These are phyloP conservation scores for Microbotryum silenes-acaulis DNA, from an alignment of 1,284 basidiomycete genomes.

Conservation along the genomic window DNA sequence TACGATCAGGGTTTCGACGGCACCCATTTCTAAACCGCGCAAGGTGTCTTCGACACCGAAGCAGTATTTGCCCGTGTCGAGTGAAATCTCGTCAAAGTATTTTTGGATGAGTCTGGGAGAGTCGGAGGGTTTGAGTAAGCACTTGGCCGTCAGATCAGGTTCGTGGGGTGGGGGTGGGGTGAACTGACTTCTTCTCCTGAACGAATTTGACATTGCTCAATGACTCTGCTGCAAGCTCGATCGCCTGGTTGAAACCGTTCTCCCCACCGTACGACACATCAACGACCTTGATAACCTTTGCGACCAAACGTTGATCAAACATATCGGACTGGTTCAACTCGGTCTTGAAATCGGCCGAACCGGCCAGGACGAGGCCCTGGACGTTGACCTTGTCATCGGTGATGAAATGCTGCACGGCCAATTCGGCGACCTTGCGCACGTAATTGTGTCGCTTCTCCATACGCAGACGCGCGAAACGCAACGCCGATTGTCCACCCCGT, in stretches of 20 bases:
- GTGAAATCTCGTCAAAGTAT: slow-evolving; percentile 99
- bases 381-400: slow-evolving; percentile 98
- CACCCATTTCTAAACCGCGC: slow-evolving; percentile 91
- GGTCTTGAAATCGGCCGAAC: slow-evolving; percentile 98
- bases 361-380: slow-evolving; percentile 91
- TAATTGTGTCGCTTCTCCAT: slow-evolving; percentile 99
- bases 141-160: neutral
- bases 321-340: slow-evolving; percentile 94
- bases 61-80: slow-evolving; percentile 95
- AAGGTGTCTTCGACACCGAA: slow-evolving; percentile 97
- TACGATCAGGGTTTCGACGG: slow-evolving; percentile 93
- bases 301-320: slow-evolving; percentile 79
- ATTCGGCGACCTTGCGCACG: slow-evolving; percentile 95
- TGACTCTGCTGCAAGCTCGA: slow-evolving; percentile 91
- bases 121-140: neutral
- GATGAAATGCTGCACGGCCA: slow-evolving; percentile 96
- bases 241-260: slow-evolving; percentile 98
- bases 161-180: neutral
- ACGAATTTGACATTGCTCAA: slow-evolving; percentile 98
- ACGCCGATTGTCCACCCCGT: slow-evolving; percentile 98
- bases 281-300: slow-evolving; percentile 93
- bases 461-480: slow-evolving; percentile 98
- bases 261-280: slow-evolving; percentile 99
- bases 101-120: slow-evolving; percentile 66
- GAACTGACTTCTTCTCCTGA: slow-evolving; percentile 73